A percentile compares a stretch with the other conserved stretches of the same genome.
Conservation (phyloP, 768 basidiomycete species). For the Phaffia tasmanica region DNA sequence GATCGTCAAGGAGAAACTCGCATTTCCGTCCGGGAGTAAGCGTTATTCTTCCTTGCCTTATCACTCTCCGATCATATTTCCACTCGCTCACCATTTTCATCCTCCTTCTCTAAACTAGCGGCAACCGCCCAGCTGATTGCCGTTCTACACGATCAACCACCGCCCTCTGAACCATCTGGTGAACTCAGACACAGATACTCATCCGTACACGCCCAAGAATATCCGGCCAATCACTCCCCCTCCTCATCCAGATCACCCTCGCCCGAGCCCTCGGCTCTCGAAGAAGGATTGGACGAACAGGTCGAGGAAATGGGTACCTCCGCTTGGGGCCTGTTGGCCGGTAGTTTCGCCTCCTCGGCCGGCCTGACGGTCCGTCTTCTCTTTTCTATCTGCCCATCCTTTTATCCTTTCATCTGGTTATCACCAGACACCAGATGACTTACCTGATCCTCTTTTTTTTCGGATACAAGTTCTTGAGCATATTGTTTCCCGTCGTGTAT, state of each 20-base stretch:
- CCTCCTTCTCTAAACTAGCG: slow-evolving; percentile 34
- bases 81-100: not conserved
- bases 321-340: slow-evolving; percentile 66
- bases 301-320: slow-evolving; percentile 36
- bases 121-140: slow-evolving; percentile 92
- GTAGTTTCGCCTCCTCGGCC: slow-evolving; percentile 68
- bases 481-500: slow-evolving; percentile 81
- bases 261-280: slow-evolving; percentile 8
- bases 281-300: slow-evolving; percentile 36
- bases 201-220: not conserved
- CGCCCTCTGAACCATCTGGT: slow-evolving; percentile 46
- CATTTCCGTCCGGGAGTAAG: slow-evolving; percentile 76
- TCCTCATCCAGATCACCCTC: slow-evolving; percentile 25
- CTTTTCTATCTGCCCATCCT: not conserved
- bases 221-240: slow-evolving; percentile 13
- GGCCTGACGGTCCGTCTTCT: slow-evolving; percentile 55
- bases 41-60: not conserved
- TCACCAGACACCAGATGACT: not conserved
- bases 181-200: slow-evolving; percentile 27
- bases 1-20: slow-evolving; percentile 88
- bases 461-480: slow-evolving; percentile 56
- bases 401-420: not conserved
- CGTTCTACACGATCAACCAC: slow-evolving; percentile 67
- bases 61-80: not conserved
- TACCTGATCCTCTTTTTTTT: not conserved